Evolutionary conservation across 371 early-diverging fungal species (phyloP).

Genomic region (Mucor racemosus): DNA sequence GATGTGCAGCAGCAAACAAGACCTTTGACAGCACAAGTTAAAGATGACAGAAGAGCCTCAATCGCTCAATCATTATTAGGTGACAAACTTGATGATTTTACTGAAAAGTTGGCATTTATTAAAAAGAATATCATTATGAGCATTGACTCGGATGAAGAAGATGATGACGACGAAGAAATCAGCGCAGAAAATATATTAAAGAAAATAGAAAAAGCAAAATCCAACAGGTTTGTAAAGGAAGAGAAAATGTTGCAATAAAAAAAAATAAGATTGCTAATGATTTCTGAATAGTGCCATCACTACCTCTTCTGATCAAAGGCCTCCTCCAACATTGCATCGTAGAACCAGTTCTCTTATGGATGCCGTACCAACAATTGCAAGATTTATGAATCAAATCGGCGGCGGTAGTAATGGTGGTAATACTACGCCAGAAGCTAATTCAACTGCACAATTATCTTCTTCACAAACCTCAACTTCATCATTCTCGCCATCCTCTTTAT

Average conservation of each 20-base stretch:
- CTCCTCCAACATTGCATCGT: conserved; percentile 6
- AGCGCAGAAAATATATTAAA: conserved; percentile 16
- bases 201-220: conserved; percentile 12
- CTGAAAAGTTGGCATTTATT: conserved; percentile 49
- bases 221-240: neutral
- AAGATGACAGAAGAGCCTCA: conserved; percentile 14
- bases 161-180: conserved; percentile 22
- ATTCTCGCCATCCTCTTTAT: conserved; percentile 41
- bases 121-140: conserved; percentile 53
- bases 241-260: no score
- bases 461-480: conserved; percentile 4
- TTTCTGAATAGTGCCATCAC: neutral
- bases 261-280: neutral
- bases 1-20: conserved; percentile 52
- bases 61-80: conserved; percentile 43
- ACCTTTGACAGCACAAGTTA: neutral
- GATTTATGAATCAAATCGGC: conserved; percentile 38
- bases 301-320: neutral
- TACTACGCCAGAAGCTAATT: neutral
- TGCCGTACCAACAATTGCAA: conserved; percentile 34
- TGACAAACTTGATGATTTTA: conserved; percentile 48
- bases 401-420: neutral
- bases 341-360: conserved; percentile 35
- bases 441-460: neutral
- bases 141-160: conserved; percentile 42